Base-by-base conservation (phyloP, 2,329 filamentous ascomycete species). In the Sarocladiaceae sp. region DNA sequence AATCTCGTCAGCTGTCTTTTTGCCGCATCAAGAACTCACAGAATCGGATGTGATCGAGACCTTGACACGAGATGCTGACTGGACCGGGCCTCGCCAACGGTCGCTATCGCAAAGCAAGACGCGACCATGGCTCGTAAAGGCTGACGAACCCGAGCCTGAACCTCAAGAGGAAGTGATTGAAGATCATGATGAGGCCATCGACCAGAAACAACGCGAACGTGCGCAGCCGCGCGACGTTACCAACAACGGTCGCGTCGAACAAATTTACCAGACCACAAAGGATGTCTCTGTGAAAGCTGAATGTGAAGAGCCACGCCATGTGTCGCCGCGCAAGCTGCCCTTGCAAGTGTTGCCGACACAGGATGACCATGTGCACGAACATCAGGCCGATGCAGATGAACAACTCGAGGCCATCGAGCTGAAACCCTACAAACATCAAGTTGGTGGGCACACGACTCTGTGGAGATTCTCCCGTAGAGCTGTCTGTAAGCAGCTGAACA, bases 401-500 rank as follows among this genome's bases (percentile, higher is more conserved):
- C 69, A 78, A 58, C 77, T 96, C 25, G 90, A 93, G 57, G 93
- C 93, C 26, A 96, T 99, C 59, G 92, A 97, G 68, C 77, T 99
- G 55, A 96, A 97, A 62, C 94, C 94, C 2, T 99, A 97, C 71
- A 90, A 90, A 59, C 94, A 99, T 70, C 94, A 99, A 70, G 94
- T 99, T 52, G 94, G 94, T 54, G 94, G 94, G 1, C 94, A 99
- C 67, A 97, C 91, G 6, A 97, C 93, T 0, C 81, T 99, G 31
- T 99, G 96, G 80, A 87, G 93, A 37, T 97, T 99, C 66, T 97
- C 94, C 17, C 86, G 90, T 59, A 83, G 92, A 61, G 94, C 94
- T 52, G 92, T 99, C 11, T 99, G 94, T 77, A 99, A 99, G 71
- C 91, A 97, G 71, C 80, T 99, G 64, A 99, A 96, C 69, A 99